phyloP scores from a whole-genome alignment of 345 rosid species.

The Limnanthes douglasii region DNA sequence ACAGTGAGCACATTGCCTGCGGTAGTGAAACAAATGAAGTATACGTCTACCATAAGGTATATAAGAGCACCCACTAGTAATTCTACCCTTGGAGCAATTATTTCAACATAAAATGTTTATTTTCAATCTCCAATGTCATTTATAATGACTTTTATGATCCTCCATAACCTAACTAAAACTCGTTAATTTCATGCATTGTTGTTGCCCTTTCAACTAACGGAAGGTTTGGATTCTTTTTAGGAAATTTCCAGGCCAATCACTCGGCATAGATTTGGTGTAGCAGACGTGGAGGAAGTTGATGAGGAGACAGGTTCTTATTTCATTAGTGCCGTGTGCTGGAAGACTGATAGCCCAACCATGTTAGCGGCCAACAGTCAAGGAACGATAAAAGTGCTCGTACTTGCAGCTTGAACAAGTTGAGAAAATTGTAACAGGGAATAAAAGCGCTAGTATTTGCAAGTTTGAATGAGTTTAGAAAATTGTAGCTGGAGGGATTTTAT shows the following conservation, averaged over 20 bases:
- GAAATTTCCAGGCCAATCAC: constrained; percentile 79
- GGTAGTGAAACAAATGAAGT: constrained; percentile 98
- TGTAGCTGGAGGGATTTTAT: no score
- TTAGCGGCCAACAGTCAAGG: constrained; percentile 95
- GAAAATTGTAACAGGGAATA: no score
- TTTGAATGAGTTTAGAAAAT: no score
- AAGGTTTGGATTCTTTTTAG: constrained; percentile 20
- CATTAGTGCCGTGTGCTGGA: constrained; percentile 98
- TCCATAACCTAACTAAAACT: neutral
- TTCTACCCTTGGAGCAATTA: no score
- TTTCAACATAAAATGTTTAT: neutral
- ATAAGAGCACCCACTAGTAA: constrained; percentile 1
- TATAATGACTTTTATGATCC: neutral
- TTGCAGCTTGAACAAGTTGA: constrained; percentile 78
- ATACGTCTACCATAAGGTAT: constrained; percentile 88
- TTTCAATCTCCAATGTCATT: neutral
- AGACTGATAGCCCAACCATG: constrained; percentile 91
- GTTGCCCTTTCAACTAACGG: neutral
- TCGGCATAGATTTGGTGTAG: constrained; percentile 81
- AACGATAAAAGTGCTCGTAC: constrained; percentile 82
- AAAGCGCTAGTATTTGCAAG: no score
- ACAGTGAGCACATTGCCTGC: constrained; percentile 72
- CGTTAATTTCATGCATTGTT: constrained; percentile 3
- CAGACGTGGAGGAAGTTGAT: constrained; percentile 68
- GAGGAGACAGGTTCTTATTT: constrained; percentile 81